Base-by-base conservation (phyloP, 805 yeast species). In the Yamadazyma sp. region DNA sequence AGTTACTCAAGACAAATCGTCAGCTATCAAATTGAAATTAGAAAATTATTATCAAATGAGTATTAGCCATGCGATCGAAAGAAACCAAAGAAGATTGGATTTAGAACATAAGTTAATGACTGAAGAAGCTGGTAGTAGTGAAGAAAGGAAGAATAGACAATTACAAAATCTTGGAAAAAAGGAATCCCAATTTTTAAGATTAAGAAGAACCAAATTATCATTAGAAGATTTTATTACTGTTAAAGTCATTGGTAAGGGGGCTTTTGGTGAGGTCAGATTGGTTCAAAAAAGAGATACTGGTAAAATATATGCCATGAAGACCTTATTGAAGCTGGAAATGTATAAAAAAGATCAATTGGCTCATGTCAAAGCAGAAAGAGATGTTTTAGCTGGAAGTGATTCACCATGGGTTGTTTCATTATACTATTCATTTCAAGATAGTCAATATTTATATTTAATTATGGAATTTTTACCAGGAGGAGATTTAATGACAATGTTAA, bases 341-440 rank as follows among this genome's bases (percentile, higher is more conserved):
- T 88, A 84, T 62, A 85, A 86, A 52, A 88, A 86, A 53, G 98
- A 91, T 49, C 96, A 88, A 58, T 67, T 89, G 39, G 96, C 96
- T 0, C 96, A 88, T 57, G 96, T 89, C 27, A 91, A 88, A 55
- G 96, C 97, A 1, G 95, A 89, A 61, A 77, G 96, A 53, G 98
- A 93, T 61, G 96, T 93, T 17, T 70, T 91, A 49, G 98, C 96
- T 0, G 89, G 86, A 21, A 76, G 86, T 27, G 88, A 85, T 58
- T 81, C 89, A 15, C 91, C 91, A 0, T 84, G 94, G 94, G 93
- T 84, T 31, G 94, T 84, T 11, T 80, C 89, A 2, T 69, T 84
- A 38, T 85, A 81, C 58, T 84, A 83, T 54, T 82, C 91, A 2
- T 84, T 84, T 65, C 94, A 84, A 59, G 94, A 84, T 57, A 62